Evolutionary conservation across 164 flowering plant genomes (phyloP).

Genomic region (Annona cherimola): DNA sequence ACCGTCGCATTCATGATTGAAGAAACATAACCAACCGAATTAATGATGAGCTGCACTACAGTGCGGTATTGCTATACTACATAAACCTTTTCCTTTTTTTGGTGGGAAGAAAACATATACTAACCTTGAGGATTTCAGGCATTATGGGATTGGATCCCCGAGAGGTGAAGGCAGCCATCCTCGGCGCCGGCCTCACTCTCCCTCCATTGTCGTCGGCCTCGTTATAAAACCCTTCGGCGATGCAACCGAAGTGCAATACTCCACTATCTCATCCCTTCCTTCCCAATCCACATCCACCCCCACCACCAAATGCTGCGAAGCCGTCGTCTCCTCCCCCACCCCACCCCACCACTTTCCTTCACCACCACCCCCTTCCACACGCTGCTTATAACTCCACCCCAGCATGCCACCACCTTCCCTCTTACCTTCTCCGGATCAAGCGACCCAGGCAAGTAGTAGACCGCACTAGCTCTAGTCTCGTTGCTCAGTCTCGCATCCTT

Average conservation of each 20-base stretch:
- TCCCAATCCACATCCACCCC: constrained; percentile 36
- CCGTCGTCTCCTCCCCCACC: constrained; percentile 23
- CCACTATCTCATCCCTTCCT: constrained; percentile 19
- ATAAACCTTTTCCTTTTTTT: too few species aligned
- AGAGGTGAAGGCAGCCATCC: constrained; percentile 13
- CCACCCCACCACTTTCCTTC: constrained; percentile 41
- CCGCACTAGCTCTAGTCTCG: constrained; percentile 19
- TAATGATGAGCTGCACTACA: too few species aligned
- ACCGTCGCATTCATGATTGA: too few species aligned
- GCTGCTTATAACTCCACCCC: not conserved
- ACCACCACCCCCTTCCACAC: not conserved
- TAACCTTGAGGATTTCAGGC: too few species aligned
- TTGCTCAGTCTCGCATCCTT: constrained; percentile 26
- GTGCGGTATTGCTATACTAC: too few species aligned
- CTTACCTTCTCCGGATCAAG: constrained; percentile 42
- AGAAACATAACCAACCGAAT: too few species aligned
- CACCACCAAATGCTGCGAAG: constrained; percentile 45
- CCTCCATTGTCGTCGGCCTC: constrained; percentile 8
- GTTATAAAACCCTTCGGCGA: constrained; percentile 45
- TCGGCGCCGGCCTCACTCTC: not conserved
- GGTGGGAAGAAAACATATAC: too few species aligned
- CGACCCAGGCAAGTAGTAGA: not conserved
- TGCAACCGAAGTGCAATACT: not conserved
- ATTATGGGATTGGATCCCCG: too few species aligned
- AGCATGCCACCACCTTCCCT: constrained; percentile 45